Evolutionary conservation across 2,329 filamentous ascomycete species (phyloP), one percentile per base, ranked within the genome.

Genomic region (Alternaria burnsii): DNA sequence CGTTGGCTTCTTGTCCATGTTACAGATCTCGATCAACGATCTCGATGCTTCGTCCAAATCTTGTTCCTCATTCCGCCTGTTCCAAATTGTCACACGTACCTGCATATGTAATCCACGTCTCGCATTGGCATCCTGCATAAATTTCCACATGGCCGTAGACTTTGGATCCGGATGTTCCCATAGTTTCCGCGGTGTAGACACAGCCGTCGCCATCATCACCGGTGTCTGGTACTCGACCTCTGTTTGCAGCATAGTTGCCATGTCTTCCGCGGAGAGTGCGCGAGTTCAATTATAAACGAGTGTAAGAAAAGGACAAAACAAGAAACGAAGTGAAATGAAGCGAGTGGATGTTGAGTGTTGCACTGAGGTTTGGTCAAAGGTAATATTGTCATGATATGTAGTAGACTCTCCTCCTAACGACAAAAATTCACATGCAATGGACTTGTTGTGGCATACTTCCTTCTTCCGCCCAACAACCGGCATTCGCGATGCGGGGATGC

Each of bases 81-180:
- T 14, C n/a, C 3, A 42, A 32, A 26, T 40, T 38, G 26, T 18
- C 16, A 32, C 11, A 67, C 64, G 52, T 76, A 89, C 89, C 78
- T 87, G 81, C 62, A 94, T 81, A 16, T 83, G 77, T 5, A 89
- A 75, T 4, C 81, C 80, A 58, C 87, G 80, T 50, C 84, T 86
- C 30, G 78, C 74, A 76, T 94, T 93, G 26, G 89, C 78, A 10
- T 82, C 78, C 69, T 90, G 85, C 66, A 84, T 76, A 65, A 84
- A 84, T 24, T 77, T 75, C 74, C 77, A 81, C 71, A 84, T 81
- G 5, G 74, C 73, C 8, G 82, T 83, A 43, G 73, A 73, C 60
- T 79, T 69, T 10, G 82, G 81, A 41, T 78, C 61, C 1, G 79
- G 65, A 69, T 84, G 82, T 62, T 83, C 67, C 82, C 82, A 84